Percentiles rank a stretch among this genome's conserved stretches.
These are phyloP conservation scores for Sphaerulina musiva DNA, from an alignment of 2,329 filamentous ascomycete genomes.

Conservation along the genomic window DNA sequence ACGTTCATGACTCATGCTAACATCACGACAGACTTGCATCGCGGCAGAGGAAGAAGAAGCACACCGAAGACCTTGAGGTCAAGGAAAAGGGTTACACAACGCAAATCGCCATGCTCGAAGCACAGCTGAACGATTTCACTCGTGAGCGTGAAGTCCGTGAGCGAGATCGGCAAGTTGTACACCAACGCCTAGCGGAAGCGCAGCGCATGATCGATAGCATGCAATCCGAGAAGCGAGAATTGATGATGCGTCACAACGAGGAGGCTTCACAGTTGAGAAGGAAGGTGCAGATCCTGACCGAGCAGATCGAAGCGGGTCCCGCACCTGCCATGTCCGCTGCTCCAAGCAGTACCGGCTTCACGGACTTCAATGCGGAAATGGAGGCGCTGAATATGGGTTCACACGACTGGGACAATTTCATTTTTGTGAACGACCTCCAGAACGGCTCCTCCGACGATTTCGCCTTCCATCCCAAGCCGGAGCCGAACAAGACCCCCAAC, in stretches of 20 bases:
- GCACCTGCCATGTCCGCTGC: slow-evolving; percentile 41
- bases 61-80: slow-evolving; percentile 91
- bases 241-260: slow-evolving; percentile 79
- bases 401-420: slow-evolving; percentile 71
- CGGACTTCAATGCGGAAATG: slow-evolving; percentile 71
- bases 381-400: slow-evolving; percentile 69
- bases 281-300: slow-evolving; percentile 74
- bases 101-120: slow-evolving; percentile 70
- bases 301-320: slow-evolving; percentile 56
- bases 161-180: slow-evolving; percentile 39
- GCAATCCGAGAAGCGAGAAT: slow-evolving; percentile 82
- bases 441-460: slow-evolving; percentile 43
- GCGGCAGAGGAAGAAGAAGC: slow-evolving; percentile 93
- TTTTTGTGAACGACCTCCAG: slow-evolving; percentile 57
- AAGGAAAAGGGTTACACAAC: slow-evolving; percentile 89
- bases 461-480: slow-evolving; percentile 45
- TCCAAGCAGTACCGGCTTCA: slow-evolving; percentile 57
- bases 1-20: slow-evolving; percentile 15
- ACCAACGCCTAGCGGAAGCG: slow-evolving; percentile 67
- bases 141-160: slow-evolving; percentile 39
- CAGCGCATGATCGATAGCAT: slow-evolving; percentile 69
- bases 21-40: slow-evolving; percentile 68
- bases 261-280: slow-evolving; percentile 89
- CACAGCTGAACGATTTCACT: slow-evolving; percentile 64
- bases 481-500: slow-evolving; percentile 24